These are phyloP conservation scores for Hysterangium stoloniferum DNA, from an alignment of 768 basidiomycete species.

Conservation along the genomic window DNA sequence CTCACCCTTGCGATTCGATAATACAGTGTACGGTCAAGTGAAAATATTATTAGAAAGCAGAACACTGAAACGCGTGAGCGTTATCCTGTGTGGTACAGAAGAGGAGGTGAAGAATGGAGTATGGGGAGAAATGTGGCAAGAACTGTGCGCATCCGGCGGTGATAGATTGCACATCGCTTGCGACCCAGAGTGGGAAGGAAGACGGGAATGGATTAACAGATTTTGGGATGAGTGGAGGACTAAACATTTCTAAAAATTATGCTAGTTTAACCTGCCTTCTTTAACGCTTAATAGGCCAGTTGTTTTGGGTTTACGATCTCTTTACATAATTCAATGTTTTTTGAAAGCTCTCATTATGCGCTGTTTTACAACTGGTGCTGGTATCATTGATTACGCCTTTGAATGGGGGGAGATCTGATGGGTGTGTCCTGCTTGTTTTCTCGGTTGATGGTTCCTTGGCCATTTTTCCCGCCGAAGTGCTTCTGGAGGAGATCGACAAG, in stretches of 20 bases:
- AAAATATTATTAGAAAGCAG: background rate
- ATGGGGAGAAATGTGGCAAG: conserved; percentile 1
- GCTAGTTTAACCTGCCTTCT: background rate
- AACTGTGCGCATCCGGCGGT: background rate
- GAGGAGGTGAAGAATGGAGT: background rate
- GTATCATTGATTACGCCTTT: conserved; percentile 57
- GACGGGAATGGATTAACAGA: conserved; percentile 7
- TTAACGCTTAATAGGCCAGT: background rate
- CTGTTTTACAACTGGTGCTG: conserved; percentile 39
- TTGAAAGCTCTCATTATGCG: background rate
- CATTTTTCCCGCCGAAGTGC: conserved; percentile 30
- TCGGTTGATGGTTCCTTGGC: conserved; percentile 1
- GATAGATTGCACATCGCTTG: conserved; percentile 6
- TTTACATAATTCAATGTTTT: background rate
- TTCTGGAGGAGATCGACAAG: conserved; percentile 57
- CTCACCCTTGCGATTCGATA: conserved; percentile 10
- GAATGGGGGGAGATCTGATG: conserved; percentile 58
- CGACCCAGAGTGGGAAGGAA: conserved; percentile 4
- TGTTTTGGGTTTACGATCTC: background rate
- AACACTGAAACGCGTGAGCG: background rate
- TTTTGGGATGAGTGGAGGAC: conserved; percentile 4
- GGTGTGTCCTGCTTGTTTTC: conserved; percentile 35
- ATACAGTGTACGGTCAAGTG: conserved; percentile 6
- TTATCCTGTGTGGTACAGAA: conserved; percentile 5
- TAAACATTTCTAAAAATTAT: background rate